Percentiles rank a stretch among this genome's conserved stretches.
Conservation (phyloP, 257 asterid genomes). For the Marsdenia floribunda region DNA sequence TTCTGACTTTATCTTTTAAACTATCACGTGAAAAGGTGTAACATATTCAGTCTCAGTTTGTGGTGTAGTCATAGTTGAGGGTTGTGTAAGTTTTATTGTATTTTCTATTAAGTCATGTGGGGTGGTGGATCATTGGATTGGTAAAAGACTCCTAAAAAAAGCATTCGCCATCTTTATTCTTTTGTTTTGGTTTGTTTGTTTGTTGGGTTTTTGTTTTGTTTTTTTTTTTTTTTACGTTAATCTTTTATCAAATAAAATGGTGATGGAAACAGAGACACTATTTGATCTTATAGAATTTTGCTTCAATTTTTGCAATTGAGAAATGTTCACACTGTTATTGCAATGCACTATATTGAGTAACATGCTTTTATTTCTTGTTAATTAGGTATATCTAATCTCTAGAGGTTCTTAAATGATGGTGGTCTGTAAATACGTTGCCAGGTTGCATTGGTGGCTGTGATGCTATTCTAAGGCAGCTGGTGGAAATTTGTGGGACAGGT, state of each 20-base stretch:
- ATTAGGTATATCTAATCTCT: neutral
- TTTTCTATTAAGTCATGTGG: neutral
- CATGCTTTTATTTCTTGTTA: neutral
- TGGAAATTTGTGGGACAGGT: conserved; percentile 93
- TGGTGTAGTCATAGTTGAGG: no score
- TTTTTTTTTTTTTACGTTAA: neutral
- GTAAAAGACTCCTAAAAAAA: neutral
- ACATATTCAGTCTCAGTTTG: neutral
- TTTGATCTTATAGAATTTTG: neutral
- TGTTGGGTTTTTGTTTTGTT: neutral
- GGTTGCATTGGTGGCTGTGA: conserved; percentile 99
- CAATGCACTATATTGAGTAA: neutral
- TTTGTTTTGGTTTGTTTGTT: no score
- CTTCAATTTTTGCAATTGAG: neutral
- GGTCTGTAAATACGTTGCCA: conserved; percentile 23
- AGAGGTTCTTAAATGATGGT: neutral
- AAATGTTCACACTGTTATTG: neutral
- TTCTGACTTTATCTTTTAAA: neutral
- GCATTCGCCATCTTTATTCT: no score
- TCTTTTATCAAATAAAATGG: neutral
- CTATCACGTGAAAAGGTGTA: neutral
- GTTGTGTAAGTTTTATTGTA: neutral
- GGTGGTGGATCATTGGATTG: neutral
- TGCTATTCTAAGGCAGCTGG: conserved; percentile 63
- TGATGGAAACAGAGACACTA: neutral